phyloP scores from a whole-genome alignment of 148 eudicot species.

The Rhododendron simsii region DNA sequence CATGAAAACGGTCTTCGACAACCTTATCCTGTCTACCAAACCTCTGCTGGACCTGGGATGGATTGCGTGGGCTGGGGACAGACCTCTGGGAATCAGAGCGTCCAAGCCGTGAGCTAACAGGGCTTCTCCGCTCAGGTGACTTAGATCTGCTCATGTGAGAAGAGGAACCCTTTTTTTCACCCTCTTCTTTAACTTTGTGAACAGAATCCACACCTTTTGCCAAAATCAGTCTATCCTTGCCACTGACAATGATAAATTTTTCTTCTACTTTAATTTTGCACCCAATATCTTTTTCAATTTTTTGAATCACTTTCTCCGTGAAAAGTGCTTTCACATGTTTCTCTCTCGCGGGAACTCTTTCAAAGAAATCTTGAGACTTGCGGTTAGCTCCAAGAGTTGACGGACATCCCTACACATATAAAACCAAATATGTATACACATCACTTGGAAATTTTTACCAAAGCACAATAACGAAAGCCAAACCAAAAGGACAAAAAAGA shows the following conservation, averaged over 20 bases:
- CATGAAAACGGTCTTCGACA: conserved; percentile 77
- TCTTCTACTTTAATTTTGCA: conserved; percentile 93
- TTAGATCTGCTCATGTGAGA: conserved; percentile 50
- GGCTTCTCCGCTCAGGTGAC: conserved; percentile 59
- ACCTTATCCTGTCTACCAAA: conserved; percentile 67
- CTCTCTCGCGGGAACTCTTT: conserved; percentile 93
- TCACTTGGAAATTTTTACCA: conserved; percentile 1
- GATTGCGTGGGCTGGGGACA: conserved; percentile 60
- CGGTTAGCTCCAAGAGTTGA: conserved; percentile 95
- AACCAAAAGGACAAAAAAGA: background rate
- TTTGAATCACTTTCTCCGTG: conserved; percentile 62
- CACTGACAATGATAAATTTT: conserved; percentile 94
- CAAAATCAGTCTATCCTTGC: conserved; percentile 83
- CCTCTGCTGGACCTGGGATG: conserved; percentile 58
- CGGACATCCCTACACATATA: conserved; percentile 80
- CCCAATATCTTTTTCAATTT: conserved; percentile 81
- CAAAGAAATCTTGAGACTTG: conserved; percentile 95
- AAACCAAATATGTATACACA: conserved; percentile 6
- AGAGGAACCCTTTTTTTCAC: conserved; percentile 51
- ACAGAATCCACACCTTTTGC: conserved; percentile 95
- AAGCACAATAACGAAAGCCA: background rate
- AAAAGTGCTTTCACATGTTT: conserved; percentile 81
- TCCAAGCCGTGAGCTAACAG: conserved; percentile 49
- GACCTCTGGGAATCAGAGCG: conserved; percentile 83
- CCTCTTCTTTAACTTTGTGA: conserved; percentile 77